Base-by-base conservation (phyloP, 306 rosid species). In the Betula pendula region DNA sequence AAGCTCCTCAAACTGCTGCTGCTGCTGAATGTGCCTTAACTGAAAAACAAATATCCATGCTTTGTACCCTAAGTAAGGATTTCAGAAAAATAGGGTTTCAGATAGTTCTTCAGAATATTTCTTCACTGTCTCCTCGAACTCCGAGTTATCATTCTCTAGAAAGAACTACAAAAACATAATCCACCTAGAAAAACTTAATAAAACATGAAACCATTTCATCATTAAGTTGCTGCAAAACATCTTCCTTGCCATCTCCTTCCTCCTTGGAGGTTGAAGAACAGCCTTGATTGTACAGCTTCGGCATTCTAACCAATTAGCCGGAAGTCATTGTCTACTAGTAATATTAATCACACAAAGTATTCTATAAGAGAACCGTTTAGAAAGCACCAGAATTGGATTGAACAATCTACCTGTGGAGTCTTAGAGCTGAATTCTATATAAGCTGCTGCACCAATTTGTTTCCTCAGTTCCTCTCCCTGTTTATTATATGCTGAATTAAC, bases 231-330 rank as follows among this genome's bases (percentile, higher is more conserved):
- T n/a, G n/a, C n/a, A n/a, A n/a, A n/a, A n/a, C n/a, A n/a, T 95
- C 91, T 91, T 88, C 83, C 74, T 85, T 4, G 91, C 80, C 82
- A 87, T 85, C 85, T 95, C 97, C 78, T 85, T 93, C 86, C 89
- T 95, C 73, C 97, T 90, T 35, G 96, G 97, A 76, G 99, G 99
- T 87, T 95, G 97, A 53, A 95, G 96, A 83, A 92, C 99, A 89
- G 90, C 99, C 89, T 95, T 95, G 79, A 95, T 95, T 40, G 99
- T 73, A 95, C 97, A 40, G 91, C 92, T 88, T 95, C 92, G 77
- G 92, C 99, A 88, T 95, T 95, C 99, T 95, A 74, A 79, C 76
- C 58, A 81, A 80, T 10, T 56, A 77, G 79, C 84, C 8, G 82
- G 4, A 45, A 5, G 74, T 50, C 68, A 53, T 62, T 4, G 70